These are phyloP conservation scores for Rubia peregrina DNA, from an alignment of 305 asterid genomes.

Conservation along the genomic window DNA sequence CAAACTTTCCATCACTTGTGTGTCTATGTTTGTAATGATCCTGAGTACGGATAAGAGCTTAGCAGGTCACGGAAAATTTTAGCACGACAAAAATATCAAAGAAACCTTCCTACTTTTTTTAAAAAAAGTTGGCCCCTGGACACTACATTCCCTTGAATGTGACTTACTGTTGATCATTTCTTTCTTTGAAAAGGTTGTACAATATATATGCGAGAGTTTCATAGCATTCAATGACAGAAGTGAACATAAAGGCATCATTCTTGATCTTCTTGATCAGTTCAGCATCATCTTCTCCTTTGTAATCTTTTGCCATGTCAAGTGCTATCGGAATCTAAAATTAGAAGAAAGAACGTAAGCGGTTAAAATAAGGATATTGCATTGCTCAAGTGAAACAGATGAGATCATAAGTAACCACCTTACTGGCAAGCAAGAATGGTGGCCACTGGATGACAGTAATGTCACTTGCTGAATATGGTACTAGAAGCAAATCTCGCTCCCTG, in stretches of 20 bases:
- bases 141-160: slow-evolving; percentile 19
- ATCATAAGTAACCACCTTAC: slow-evolving; percentile 59
- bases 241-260: slow-evolving; percentile 76
- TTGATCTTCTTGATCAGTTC: slow-evolving; percentile 83
- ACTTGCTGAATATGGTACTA: slow-evolving; percentile 85
- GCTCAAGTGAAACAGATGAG: slow-evolving; percentile 14
- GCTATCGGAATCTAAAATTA: slow-evolving; percentile 88
- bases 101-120: neutral
- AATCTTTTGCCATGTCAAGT: slow-evolving; percentile 95
- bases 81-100: slow-evolving; percentile 9
- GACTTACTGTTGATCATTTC: slow-evolving; percentile 62
- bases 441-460: slow-evolving; percentile 91
- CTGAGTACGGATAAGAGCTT: slow-evolving; percentile 35
- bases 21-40: slow-evolving; percentile 51
- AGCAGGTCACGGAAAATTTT: slow-evolving; percentile 11
- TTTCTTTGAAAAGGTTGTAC: slow-evolving; percentile 50
- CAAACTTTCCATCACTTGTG: slow-evolving; percentile 63
- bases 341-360: slow-evolving; percentile 24
- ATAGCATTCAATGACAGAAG: slow-evolving; percentile 86
- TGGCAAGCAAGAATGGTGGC: slow-evolving; percentile 99
- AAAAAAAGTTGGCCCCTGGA: neutral
- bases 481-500: slow-evolving; percentile 94
- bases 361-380: slow-evolving; percentile 20
- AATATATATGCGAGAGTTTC: slow-evolving; percentile 67
- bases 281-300: slow-evolving; percentile 74